phyloP scores from a whole-genome alignment of 2,329 filamentous ascomycete genomes.

The Colletotrichum sp. region DNA sequence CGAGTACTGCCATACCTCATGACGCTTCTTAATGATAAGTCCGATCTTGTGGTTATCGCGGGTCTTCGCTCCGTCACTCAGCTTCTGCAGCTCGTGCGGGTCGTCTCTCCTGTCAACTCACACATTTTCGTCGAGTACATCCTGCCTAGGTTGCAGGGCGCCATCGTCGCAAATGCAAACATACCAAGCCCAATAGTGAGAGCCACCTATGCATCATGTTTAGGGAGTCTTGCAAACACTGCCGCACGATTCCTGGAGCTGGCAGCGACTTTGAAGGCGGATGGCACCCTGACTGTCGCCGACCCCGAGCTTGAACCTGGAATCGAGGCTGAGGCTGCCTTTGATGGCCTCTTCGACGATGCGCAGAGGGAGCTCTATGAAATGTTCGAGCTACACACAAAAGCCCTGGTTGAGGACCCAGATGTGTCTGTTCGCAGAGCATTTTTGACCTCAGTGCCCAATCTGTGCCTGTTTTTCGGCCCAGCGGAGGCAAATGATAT shows the following conservation, averaged over 20 bases:
- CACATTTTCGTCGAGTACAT: slow-evolving; percentile 74
- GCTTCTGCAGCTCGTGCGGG: slow-evolving; percentile 82
- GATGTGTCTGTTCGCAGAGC: slow-evolving; percentile 88
- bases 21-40: slow-evolving; percentile 79
- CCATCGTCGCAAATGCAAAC: slow-evolving; percentile 49
- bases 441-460: slow-evolving; percentile 89
- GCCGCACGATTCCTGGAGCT: slow-evolving; percentile 88
- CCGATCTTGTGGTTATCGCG: slow-evolving; percentile 83
- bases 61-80: slow-evolving; percentile 89
- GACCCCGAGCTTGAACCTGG: slow-evolving; percentile 83
- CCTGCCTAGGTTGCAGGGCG: slow-evolving; percentile 65
- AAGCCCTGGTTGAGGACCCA: slow-evolving; percentile 84
- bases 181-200: slow-evolving; percentile 75
- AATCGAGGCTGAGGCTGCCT: slow-evolving; percentile 68
- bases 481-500: slow-evolving; percentile 93
- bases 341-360: slow-evolving; percentile 86
- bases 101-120: slow-evolving; percentile 81
- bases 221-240: slow-evolving; percentile 86
- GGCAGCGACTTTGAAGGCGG: slow-evolving; percentile 84
- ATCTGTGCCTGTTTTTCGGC: slow-evolving; percentile 93
- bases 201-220: slow-evolving; percentile 90
- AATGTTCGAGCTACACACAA: slow-evolving; percentile 87
- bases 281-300: slow-evolving; percentile 77
- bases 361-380: slow-evolving; percentile 83
- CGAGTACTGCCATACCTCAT: slow-evolving; percentile 91